phyloP scores from a whole-genome alignment of 805 yeast species.

The Candida patagonica region DNA sequence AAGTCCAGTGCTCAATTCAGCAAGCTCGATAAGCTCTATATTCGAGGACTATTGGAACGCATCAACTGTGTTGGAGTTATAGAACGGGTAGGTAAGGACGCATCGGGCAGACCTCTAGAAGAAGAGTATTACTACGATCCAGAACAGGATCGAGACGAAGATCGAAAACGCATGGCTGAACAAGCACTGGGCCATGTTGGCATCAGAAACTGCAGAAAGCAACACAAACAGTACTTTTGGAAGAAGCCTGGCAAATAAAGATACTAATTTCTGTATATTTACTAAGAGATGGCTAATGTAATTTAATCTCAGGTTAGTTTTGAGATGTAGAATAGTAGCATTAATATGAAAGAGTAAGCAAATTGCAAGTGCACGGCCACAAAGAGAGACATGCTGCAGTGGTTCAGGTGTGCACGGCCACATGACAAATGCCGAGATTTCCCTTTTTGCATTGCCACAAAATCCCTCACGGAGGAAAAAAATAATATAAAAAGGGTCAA shows the following conservation, averaged over 20 bases:
- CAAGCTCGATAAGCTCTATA: conserved; percentile 22
- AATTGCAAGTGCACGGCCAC: no score
- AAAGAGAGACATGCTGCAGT: no score
- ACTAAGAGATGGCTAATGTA: no score
- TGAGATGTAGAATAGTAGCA: no score
- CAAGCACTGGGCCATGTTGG: conserved; percentile 75
- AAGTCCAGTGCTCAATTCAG: conserved; percentile 49
- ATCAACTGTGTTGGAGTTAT: conserved; percentile 75
- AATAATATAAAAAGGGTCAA: no score
- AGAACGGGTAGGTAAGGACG: conserved; percentile 85
- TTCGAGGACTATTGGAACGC: conserved; percentile 36
- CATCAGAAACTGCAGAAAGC: conserved; percentile 81
- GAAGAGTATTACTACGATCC: conserved; percentile 89
- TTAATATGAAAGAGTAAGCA: no score
- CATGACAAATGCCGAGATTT: no score
- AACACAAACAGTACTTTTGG: conserved; percentile 62
- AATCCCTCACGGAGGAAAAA: no score
- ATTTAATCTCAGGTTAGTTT: no score
- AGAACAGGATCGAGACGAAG: conserved; percentile 66
- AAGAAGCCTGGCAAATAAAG: conserved; percentile 17
- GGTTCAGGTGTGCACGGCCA: no score
- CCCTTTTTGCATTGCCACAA: no score
- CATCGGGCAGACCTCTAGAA: conserved; percentile 89
- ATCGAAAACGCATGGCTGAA: conserved; percentile 60
- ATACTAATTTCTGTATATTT: no score